Base-by-base conservation (phyloP, 495 filamentous ascomycete species). In the Aspergillus conjunctus region DNA sequence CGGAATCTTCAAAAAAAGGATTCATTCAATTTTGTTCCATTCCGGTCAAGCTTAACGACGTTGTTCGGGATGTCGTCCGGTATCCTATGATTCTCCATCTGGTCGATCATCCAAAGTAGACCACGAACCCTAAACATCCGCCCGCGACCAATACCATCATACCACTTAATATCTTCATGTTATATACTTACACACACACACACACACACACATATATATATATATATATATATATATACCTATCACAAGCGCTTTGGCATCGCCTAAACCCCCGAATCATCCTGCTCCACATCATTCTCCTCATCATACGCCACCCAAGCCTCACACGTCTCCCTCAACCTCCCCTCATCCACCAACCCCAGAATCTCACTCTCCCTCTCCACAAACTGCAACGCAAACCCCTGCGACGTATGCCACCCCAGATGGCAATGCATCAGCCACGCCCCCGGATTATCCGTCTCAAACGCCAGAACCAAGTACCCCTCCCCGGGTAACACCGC, bases 351-450 rank as follows among this genome's bases (percentile, higher is more conserved):
- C 20, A 68, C 53, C 21, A 60, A 32, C 5, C 57, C 21, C 21
- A 51, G 45, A 33, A 66, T 65, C 63, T 69, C 66, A 39, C 51
- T 52, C 20, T 66, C 56, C 71, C 46, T 83, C 58, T 83, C 79
- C 1, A 82, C 57, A 64, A 82, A 79, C 63, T 80, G 74, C 17
- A 81, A 60, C 15, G 77, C 75, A 32, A 83, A 70, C 3, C 80
- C 79, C 48, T 75, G 67, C 34, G 66, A 56, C 4, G 73, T 71
- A 63, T 81, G 78, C 74, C 76, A 81, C 17, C 75, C 79, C 59
- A 82, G 77, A 64, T 85, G 81, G 63, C 79, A 83, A 63, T 83
- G 79, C 67, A 83, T 73, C 9, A 83, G 60, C 79, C 81, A 84
- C n/a, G 71, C 76, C 1, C 80, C 80, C 4, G 80, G 83, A 50